Conservation (phyloP, 2,329 filamentous ascomycete genomes). For the Chrysosporium keratinophilum region DNA sequence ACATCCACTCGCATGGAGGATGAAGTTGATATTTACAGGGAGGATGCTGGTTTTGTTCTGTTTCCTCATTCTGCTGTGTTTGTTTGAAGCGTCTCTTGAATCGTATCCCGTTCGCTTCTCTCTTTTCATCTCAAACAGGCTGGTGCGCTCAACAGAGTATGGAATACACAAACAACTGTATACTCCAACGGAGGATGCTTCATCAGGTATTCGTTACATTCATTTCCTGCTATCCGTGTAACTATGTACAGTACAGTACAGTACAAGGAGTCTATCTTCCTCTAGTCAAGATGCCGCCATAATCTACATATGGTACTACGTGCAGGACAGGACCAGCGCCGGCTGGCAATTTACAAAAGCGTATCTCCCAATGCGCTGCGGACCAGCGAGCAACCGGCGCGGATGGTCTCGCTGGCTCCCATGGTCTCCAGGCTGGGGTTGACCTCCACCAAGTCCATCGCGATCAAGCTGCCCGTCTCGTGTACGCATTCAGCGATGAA, state of each 20-base stretch:
- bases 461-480: constrained; percentile 65
- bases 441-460: constrained; percentile 74
- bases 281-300: not conserved
- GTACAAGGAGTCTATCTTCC: not conserved
- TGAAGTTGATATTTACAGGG: not conserved
- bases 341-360: constrained; percentile 49
- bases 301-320: constrained; percentile 7
- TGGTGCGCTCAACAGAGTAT: too few species aligned
- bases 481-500: constrained; percentile 88
- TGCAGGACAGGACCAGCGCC: not conserved
- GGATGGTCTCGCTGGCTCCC: constrained; percentile 73
- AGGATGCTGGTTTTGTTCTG: not conserved
- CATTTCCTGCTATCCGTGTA: not conserved
- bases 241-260: too few species aligned
- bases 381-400: constrained; percentile 83
- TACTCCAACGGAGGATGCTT: too few species aligned
- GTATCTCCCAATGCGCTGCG: constrained; percentile 88
- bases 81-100: too few species aligned
- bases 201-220: not conserved
- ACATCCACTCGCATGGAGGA: not conserved
- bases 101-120: too few species aligned
- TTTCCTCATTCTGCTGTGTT: too few species aligned
- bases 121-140: too few species aligned
- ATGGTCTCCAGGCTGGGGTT: constrained; percentile 60
- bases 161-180: too few species aligned